Conservation (phyloP, 345 rosid genomes). For the Eucalyptus virginea region DNA sequence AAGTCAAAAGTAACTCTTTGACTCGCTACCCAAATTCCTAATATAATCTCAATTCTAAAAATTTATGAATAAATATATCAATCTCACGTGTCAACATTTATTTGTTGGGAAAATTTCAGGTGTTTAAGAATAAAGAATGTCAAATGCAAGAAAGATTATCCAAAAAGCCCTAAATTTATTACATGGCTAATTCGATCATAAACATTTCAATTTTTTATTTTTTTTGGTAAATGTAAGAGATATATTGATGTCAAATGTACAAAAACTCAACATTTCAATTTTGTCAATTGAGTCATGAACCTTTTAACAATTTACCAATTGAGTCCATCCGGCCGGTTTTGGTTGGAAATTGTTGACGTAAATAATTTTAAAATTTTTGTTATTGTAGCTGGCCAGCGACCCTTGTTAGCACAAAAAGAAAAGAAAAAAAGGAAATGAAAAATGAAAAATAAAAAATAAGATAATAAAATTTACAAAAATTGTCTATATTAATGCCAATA, state of each 20-base stretch:
- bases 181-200: not conserved
- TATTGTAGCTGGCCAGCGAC: rapidly evolving
- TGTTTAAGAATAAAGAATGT: not conserved
- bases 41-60: not conserved
- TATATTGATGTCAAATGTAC: too few species aligned
- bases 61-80: not conserved
- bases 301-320: too few species aligned
- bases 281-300: too few species aligned
- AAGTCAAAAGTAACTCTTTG: not conserved
- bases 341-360: rapidly evolving
- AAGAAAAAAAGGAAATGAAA: too few species aligned
- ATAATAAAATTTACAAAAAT: too few species aligned
- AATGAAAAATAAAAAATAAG: too few species aligned
- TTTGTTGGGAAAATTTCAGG: not conserved
- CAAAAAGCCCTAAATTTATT: too few species aligned
- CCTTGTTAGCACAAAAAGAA: not conserved
- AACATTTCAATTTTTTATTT: too few species aligned
- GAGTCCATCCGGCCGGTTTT: rapidly evolving
- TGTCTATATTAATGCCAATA: too few species aligned
- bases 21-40: not conserved
- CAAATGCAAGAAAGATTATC: not conserved
- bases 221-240: too few species aligned
- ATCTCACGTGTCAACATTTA: not conserved
- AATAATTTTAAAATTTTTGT: too few species aligned
- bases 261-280: too few species aligned